These are phyloP conservation scores for Euphorbia peplus DNA, from an alignment of 345 rosid genomes.

Conservation along the genomic window DNA sequence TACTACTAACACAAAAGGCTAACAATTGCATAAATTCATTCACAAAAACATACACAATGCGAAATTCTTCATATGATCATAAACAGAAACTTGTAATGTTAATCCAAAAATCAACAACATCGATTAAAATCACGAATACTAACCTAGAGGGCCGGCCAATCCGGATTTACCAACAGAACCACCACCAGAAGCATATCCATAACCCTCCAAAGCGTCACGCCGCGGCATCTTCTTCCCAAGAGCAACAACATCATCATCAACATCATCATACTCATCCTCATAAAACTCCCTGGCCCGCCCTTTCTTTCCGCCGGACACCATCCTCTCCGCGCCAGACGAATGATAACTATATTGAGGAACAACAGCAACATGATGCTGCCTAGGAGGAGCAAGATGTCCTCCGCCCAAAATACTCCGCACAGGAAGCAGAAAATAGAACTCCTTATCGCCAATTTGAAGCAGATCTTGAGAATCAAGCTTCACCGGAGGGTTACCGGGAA, in stretches of 20 bases:
- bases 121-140: conserved; percentile 14
- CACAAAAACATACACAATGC: too few species aligned
- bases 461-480: conserved; percentile 94
- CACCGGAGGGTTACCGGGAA: conserved; percentile 87
- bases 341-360: conserved; percentile 51
- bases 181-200: conserved; percentile 37
- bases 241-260: conserved; percentile 32
- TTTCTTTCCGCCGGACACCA: conserved; percentile 44
- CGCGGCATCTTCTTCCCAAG: conserved; percentile 71
- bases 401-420: conserved; percentile 87
- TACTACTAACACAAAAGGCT: too few species aligned
- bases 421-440: conserved; percentile 84
- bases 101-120: background rate
- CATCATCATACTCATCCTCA: conserved; percentile 60
- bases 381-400: conserved; percentile 60
- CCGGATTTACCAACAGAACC: conserved; percentile 59
- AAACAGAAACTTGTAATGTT: background rate
- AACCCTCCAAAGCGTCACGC: conserved; percentile 65
- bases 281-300: conserved; percentile 58
- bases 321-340: conserved; percentile 35
- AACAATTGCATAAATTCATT: too few species aligned
- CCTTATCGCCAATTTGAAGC: conserved; percentile 91
- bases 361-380: conserved; percentile 59
- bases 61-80: too few species aligned
- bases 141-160: conserved; percentile 48